These are phyloP conservation scores for Teratosphaeria nubilosa DNA, from an alignment of 2,329 filamentous ascomycete genomes.

Conservation along the genomic window DNA sequence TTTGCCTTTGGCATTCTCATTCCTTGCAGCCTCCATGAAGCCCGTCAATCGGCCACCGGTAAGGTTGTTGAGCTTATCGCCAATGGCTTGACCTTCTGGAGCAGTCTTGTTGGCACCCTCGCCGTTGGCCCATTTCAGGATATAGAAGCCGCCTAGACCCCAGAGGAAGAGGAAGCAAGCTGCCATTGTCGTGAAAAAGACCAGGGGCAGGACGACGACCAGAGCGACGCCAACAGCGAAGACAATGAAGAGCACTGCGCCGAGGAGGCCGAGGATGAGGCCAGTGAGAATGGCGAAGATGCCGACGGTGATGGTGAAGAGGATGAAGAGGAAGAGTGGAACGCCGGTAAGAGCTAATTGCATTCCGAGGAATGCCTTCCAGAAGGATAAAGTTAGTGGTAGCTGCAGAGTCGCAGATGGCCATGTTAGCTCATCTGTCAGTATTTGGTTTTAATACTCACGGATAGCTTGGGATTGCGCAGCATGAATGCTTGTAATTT, in stretches of 20 bases:
- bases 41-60: conserved; percentile 30
- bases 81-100: conserved; percentile 25
- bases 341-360: conserved; percentile 57
- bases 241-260: conserved; percentile 50
- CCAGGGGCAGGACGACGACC: conserved; percentile 56
- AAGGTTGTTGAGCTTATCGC: conserved; percentile 32
- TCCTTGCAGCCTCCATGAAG: conserved; percentile 18
- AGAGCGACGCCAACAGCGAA: conserved; percentile 59
- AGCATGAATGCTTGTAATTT: conserved; percentile 46
- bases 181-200: conserved; percentile 55
- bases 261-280: conserved; percentile 42
- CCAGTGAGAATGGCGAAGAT: conserved; percentile 53
- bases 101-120: conserved; percentile 8
- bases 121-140: conserved; percentile 31
- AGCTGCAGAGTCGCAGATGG: not conserved
- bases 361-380: conserved; percentile 55
- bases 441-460: conserved; percentile 31
- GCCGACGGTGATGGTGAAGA: conserved; percentile 54
- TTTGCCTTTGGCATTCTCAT: conserved; percentile 7
- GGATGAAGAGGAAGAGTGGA: conserved; percentile 57
- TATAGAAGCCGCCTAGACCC: conserved; percentile 50
- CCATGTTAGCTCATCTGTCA: not conserved
- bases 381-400: conserved; percentile 6
- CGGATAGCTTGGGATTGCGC: conserved; percentile 59
- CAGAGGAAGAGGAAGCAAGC: conserved; percentile 59